Evolutionary conservation across 2,329 filamentous ascomycete genomes (phyloP).

Genomic region (Fusarium buxicola): DNA sequence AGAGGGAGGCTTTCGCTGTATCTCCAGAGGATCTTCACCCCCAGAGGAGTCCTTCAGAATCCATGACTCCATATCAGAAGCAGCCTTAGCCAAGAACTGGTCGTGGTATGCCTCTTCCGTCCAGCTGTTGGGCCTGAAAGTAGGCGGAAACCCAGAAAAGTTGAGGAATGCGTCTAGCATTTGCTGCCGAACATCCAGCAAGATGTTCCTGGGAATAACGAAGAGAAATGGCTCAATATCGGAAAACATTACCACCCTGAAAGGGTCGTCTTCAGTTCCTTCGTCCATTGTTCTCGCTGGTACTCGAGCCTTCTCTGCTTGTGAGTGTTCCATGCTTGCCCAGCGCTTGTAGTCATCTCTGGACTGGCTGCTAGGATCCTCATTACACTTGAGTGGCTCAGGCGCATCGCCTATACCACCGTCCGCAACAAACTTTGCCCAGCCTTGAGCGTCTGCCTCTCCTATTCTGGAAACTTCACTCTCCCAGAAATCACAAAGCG

Average conservation of each 20-base stretch:
- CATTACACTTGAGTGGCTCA: conserved; percentile 46
- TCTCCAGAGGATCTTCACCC: conserved; percentile 36
- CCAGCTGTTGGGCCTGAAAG: conserved; percentile 46
- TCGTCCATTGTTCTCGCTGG: conserved; percentile 83
- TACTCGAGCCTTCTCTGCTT: conserved; percentile 60
- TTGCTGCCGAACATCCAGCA: conserved; percentile 53
- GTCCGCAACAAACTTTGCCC: conserved; percentile 65
- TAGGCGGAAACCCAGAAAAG: conserved; percentile 74
- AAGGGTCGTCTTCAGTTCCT: conserved; percentile 82
- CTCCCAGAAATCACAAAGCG: conserved; percentile 86
- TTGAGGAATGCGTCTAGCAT: conserved; percentile 78
- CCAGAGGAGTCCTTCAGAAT: not conserved
- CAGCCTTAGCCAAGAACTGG: conserved; percentile 42
- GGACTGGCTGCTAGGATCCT: conserved; percentile 40
- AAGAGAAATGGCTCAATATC: conserved; percentile 77
- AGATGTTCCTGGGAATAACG: conserved; percentile 55
- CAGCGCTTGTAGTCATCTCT: conserved; percentile 64
- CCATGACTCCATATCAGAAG: conserved; percentile 5
- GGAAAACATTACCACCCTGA: conserved; percentile 81
- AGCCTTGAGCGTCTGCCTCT: conserved; percentile 77
- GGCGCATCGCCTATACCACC: conserved; percentile 55
- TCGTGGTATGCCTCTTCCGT: conserved; percentile 48
- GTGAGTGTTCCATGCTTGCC: conserved; percentile 65
- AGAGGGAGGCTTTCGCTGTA: conserved; percentile 40
- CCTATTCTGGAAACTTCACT: conserved; percentile 83